Conservation (phyloP, 2,329 filamentous ascomycete genomes). For the Phaeophleospora eucalypticola region DNA sequence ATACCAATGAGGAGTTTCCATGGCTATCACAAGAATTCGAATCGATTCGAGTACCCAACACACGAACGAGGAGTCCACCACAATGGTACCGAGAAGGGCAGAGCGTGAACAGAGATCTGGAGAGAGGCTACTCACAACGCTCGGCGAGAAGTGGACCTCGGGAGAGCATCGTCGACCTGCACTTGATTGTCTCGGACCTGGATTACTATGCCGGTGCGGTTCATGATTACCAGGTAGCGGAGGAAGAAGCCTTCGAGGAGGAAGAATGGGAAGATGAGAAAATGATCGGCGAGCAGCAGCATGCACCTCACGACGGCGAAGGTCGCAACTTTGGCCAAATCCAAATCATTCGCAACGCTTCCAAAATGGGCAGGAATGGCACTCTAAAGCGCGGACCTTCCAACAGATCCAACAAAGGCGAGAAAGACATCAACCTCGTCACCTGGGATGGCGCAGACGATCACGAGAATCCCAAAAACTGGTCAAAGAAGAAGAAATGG, state of each 20-base stretch:
- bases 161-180: conserved; percentile 33
- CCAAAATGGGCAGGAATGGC: conserved; percentile 23
- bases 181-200: conserved; percentile 34
- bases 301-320: conserved; percentile 20
- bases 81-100: conserved; percentile 32
- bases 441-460: conserved; percentile 46
- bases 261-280: conserved; percentile 30
- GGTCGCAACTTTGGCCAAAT: conserved; percentile 30
- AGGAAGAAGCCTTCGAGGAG: conserved; percentile 27
- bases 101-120: conserved; percentile 17
- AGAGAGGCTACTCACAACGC: conserved; percentile 10
- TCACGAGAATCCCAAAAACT: conserved; percentile 46
- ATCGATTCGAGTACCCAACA: conserved; percentile 25
- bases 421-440: conserved; percentile 36
- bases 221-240: conserved; percentile 33
- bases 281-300: conserved; percentile 22
- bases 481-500: conserved; percentile 43
- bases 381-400: conserved; percentile 28
- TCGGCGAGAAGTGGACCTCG: conserved; percentile 23
- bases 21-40: conserved; percentile 32
- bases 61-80: conserved; percentile 23
- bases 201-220: conserved; percentile 36
- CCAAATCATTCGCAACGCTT: conserved; percentile 27
- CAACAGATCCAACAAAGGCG: conserved; percentile 27
- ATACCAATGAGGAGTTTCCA: conserved; percentile 29